Evolutionary conservation across 1,139 yeast genomes (phyloP), one percentile per base, ranked within the genome.

Genomic region (Candida sanyaensis): DNA sequence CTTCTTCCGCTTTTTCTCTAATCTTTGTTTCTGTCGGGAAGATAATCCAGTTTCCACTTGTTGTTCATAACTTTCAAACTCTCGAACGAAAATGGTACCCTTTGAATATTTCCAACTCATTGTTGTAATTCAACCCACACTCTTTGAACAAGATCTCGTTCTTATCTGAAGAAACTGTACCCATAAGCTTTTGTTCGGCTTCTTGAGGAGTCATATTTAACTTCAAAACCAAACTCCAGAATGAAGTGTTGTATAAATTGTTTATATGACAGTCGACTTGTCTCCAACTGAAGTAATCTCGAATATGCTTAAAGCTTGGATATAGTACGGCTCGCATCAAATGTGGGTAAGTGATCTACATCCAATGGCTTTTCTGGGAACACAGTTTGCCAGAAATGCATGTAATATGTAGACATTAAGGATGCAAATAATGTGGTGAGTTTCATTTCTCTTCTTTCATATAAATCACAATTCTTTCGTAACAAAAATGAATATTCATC

Each of bases 191-290:
- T 46, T 83, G 76, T 58, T 93, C 97, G 0, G 97, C 93, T 37
- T 88, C 92, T 50, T 81, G 80, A 0, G 96, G 84, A 0, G 86
- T 78, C 65, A 86, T 51, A 0, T 83, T 83, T n/a, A 96, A 93
- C 51, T 78, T 73, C 29, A 73, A 64, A 0, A 93, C 95, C 58
- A 95, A 73, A 6, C 83, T 76, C 99, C 99, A 93, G 62, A 93
- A 95, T 0, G 91, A 74, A 0, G 99, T 95, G 61, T 93, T 93
- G 72, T 92, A 95, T 52, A 95, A 69, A 63, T 93, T 93, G 63
- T 93, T 93, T 48, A 93, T 93, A 66, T 93, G 99, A 49, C 99
- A 93, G 63, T 93, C 99, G 1, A 87, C 99, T 63, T 90, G 98
- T 57, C 99, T 76, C 99, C 99, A 95, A 47, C 88, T 72, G 54